Evolutionary conservation across 345 rosid genomes (phyloP).

Genomic region (Eucalyptus albens): DNA sequence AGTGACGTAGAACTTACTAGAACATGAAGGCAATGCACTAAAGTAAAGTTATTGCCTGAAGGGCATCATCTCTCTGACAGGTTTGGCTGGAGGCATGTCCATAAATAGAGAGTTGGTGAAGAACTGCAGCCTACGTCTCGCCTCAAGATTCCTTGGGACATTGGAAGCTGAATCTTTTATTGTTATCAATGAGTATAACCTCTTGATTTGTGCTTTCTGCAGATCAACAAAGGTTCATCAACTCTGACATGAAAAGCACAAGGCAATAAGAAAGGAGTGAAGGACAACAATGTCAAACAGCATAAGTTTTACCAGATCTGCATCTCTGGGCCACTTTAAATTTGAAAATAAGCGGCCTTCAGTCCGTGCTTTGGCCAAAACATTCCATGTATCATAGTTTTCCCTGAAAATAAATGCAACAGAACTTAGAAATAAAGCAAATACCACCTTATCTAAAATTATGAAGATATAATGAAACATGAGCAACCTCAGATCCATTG

Average conservation of each 20-base stretch:
- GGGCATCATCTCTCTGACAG: constrained; percentile 70
- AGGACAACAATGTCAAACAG: neutral
- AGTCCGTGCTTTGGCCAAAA: constrained; percentile 66
- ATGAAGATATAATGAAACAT: neutral
- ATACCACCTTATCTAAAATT: neutral
- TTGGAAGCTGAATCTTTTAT: constrained; percentile 89
- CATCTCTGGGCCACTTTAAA: constrained; percentile 83
- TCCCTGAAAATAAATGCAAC: constrained; percentile 30
- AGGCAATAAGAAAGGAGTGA: neutral
- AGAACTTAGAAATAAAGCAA: neutral
- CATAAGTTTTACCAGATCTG: constrained; percentile 54
- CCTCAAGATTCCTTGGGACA: constrained; percentile 88
- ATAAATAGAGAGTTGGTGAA: constrained; percentile 96
- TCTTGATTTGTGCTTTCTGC: constrained; percentile 70
- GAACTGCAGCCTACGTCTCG: constrained; percentile 81
- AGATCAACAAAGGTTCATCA: constrained; percentile 6
- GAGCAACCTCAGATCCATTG: constrained; percentile 59
- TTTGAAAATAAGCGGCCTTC: constrained; percentile 86
- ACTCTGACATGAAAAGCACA: neutral
- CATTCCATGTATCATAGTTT: constrained; percentile 69
- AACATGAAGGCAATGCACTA: neutral
- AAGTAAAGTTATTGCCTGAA: constrained; percentile 47
- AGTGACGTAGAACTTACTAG: neutral
- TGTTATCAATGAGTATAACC: constrained; percentile 72
- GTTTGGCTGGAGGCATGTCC: constrained; percentile 70